A percentile compares a stretch with the other conserved stretches of the same genome.
Conservation (phyloP, 805 yeast genomes). For the Jamesozyma piceae region DNA sequence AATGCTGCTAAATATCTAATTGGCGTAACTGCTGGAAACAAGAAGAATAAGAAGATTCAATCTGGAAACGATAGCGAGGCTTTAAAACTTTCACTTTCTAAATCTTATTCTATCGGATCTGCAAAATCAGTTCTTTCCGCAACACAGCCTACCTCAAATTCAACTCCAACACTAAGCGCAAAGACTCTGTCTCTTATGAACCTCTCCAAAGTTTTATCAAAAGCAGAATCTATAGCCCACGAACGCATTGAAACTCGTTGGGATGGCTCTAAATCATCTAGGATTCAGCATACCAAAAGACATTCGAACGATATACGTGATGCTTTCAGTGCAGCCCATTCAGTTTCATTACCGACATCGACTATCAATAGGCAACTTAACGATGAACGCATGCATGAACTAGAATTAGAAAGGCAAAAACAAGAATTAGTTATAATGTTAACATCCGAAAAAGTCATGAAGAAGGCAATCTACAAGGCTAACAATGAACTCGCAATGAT, state of each 20-base stretch:
- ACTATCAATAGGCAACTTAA: not conserved
- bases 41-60: not conserved
- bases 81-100: not conserved
- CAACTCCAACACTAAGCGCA: conserved; percentile 8
- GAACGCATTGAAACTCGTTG: conserved; percentile 18
- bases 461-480: conserved; percentile 33
- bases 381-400: conserved; percentile 30
- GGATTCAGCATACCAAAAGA: not conserved
- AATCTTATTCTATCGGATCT: not conserved
- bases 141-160: not conserved
- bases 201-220: conserved; percentile 22
- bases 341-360: conserved; percentile 22
- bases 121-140: not conserved
- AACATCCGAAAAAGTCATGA: conserved; percentile 34
- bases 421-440: conserved; percentile 6
- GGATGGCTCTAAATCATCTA: not conserved
- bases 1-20: conserved; percentile 30
- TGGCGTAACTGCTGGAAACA: too few relatives aligned
- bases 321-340: conserved; percentile 36
- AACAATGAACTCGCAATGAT: not conserved
- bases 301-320: conserved; percentile 14
- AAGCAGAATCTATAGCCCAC: conserved; percentile 25
- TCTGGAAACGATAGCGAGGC: not conserved
- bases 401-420: conserved; percentile 30
- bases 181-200: conserved; percentile 9